These are phyloP conservation scores for Barnettozyma hawaiiensis DNA, from an alignment of 1,139 yeast genomes.

Conservation along the genomic window DNA sequence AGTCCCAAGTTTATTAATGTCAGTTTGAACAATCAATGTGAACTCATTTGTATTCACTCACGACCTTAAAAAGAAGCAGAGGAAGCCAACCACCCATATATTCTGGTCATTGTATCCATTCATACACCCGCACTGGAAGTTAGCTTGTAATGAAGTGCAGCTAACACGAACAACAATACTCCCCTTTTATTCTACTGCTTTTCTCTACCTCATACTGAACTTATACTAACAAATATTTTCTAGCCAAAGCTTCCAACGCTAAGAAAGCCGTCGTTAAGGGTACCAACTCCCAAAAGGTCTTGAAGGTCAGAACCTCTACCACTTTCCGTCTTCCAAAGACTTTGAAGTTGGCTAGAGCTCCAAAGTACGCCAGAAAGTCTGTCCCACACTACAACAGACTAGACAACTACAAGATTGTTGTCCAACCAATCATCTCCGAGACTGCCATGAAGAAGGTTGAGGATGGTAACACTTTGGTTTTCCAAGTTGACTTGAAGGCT, in stretches of 20 bases:
- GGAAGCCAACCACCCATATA: too few relatives aligned
- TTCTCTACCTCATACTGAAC: neutral
- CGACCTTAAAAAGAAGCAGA: too few relatives aligned
- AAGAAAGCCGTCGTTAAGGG: constrained; percentile 99
- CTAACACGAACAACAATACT: too few relatives aligned
- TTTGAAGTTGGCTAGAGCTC: constrained; percentile 86
- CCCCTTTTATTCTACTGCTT: neutral
- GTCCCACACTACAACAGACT: constrained; percentile 97
- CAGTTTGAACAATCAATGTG: too few relatives aligned
- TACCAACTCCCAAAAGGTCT: constrained; percentile 83
- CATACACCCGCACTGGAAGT: too few relatives aligned
- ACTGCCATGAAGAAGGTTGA: constrained; percentile 99
- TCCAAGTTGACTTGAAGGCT: constrained; percentile 95
- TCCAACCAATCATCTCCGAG: constrained; percentile 96
- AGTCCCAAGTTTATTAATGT: too few relatives aligned
- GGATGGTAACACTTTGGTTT: constrained; percentile 98
- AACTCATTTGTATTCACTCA: too few relatives aligned
- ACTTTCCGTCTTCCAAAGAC: constrained; percentile 98
- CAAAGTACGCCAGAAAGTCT: constrained; percentile 93
- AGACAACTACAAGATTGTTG: constrained; percentile 93
- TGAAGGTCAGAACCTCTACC: constrained; percentile 92
- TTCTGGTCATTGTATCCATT: too few relatives aligned
- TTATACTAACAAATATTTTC: constrained; percentile 21
- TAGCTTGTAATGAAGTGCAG: neutral
- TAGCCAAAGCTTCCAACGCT: constrained; percentile 88